Percentiles rank a stretch among this genome's conserved stretches.
These are phyloP conservation scores for Solanum chiquidenum DNA, from an alignment of 257 asterid species.

Conservation along the genomic window DNA sequence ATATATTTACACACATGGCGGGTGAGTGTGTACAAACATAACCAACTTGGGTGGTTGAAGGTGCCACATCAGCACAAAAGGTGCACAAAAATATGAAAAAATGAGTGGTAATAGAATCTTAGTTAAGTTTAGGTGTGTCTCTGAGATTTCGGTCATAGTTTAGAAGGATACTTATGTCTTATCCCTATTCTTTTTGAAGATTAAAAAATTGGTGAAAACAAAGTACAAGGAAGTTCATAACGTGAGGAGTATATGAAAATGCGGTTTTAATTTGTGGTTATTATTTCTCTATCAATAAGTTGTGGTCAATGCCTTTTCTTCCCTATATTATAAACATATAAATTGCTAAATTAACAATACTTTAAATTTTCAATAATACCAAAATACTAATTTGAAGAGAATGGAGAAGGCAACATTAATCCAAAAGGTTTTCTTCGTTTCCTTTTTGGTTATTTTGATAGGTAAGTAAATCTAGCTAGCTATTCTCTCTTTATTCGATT, in stretches of 20 bases:
- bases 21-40: too few species aligned
- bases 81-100: too few species aligned
- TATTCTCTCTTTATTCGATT: background rate
- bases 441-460: background rate
- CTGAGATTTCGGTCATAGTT: too few species aligned
- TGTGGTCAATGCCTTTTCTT: background rate
- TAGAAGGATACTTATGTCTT: too few species aligned
- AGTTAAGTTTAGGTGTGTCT: too few species aligned
- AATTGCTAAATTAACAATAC: background rate
- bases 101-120: too few species aligned
- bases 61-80: too few species aligned
- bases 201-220: too few species aligned
- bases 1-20: too few species aligned
- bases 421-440: background rate
- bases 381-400: background rate
- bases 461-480: background rate
- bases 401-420: background rate
- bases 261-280: background rate
- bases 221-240: too few species aligned
- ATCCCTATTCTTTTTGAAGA: too few species aligned
- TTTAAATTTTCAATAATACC: background rate
- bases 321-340: background rate
- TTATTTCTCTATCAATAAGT: background rate
- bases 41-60: accelerated
- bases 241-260: background rate